Conservation (phyloP, 192 early-diverging fungal genomes). For the Cladochytrium replicatum region DNA sequence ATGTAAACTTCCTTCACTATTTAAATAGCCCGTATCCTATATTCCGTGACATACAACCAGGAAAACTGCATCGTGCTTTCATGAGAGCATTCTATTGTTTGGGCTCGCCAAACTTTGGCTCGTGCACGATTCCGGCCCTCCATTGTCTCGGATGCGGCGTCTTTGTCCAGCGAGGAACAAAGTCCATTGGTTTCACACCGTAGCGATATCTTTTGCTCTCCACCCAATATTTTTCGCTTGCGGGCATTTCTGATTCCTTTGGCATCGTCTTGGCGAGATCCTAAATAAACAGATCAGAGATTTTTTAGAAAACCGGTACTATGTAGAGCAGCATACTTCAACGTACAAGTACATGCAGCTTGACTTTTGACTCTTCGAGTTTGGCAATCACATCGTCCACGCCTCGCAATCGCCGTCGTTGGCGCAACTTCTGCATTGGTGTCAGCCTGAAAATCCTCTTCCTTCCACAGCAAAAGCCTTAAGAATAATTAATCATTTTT, state of each 20-base stretch:
- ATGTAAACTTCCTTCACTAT: too few relatives aligned
- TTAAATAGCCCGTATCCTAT: too few relatives aligned
- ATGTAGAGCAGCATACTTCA: not conserved
- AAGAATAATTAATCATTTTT: too few relatives aligned
- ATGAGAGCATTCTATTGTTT: too few relatives aligned
- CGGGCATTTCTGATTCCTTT: slow-evolving; percentile 31
- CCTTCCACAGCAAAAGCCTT: slow-evolving; percentile 18
- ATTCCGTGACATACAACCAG: too few relatives aligned
- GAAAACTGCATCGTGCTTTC: too few relatives aligned
- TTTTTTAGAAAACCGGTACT: not conserved
- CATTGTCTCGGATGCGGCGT: slow-evolving; percentile 30
- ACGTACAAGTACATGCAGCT: slow-evolving; percentile 34
- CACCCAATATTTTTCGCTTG: slow-evolving; percentile 45
- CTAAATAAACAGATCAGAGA: slow-evolving; percentile 4
- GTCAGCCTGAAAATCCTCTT: slow-evolving; percentile 39
- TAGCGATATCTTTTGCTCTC: slow-evolving; percentile 38
- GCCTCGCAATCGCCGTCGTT: slow-evolving; percentile 28
- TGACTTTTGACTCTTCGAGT: slow-evolving; percentile 31
- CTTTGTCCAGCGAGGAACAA: slow-evolving; percentile 47
- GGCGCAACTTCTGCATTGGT: slow-evolving; percentile 38
- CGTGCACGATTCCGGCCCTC: slow-evolving; percentile 24
- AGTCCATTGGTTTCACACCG: slow-evolving; percentile 43
- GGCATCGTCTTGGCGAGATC: slow-evolving; percentile 27
- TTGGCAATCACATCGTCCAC: slow-evolving; percentile 38
- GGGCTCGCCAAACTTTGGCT: too few relatives aligned